Evolutionary conservation across 148 eudicot genomes (phyloP), one percentile per base, ranked within the genome.

Genomic region (Rhododendron williamsianum): DNA sequence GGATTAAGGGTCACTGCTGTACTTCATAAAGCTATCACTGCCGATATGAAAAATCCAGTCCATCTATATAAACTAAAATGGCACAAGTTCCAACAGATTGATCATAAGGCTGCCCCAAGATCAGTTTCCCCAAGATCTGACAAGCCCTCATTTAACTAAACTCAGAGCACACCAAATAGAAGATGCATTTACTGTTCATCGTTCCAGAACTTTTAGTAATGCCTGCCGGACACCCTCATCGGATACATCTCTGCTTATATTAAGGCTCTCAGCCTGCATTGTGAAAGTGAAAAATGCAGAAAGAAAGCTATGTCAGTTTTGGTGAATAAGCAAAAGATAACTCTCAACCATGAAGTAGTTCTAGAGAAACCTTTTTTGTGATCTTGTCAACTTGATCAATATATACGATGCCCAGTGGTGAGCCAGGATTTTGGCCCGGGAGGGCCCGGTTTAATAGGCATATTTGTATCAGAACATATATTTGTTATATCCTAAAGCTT

Each of bases 361-460:
- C 25, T 25, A 49, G 25, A 63, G 25, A 10, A 71, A 96, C 99
- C 98, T 94, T 96, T 91, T 94, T 96, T 19, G 98, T 95, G 84
- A 96, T 96, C 90, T 96, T 96, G 92, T 96, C 98, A 54, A 95
- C 99, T 96, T 96, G 98, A 90, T 96, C 99, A 82, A 96, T 95
- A 83, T 96, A 96, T 81, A 96, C 41, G 6, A 38, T 38, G 41
- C 41, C 5, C 41, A 38, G 41, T 38, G 41, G 41, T 38, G 41
- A 38, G 4, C 41, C 4, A 36, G 41, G 41, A 36, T 36, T 36
- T 36, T 36, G 41, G 41, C 41, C 41, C 5, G 6, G 0, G 18
- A 80, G 15, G 99, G 98, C 88, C 41, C 41, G 6, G 41, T 38
- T 38, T 3, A 38, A 4, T 38, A 38, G 41, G 6, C 41, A 38